Evolutionary conservation across 2,329 filamentous ascomycete species (phyloP).

Genomic region (Pseudonectria foliicola): DNA sequence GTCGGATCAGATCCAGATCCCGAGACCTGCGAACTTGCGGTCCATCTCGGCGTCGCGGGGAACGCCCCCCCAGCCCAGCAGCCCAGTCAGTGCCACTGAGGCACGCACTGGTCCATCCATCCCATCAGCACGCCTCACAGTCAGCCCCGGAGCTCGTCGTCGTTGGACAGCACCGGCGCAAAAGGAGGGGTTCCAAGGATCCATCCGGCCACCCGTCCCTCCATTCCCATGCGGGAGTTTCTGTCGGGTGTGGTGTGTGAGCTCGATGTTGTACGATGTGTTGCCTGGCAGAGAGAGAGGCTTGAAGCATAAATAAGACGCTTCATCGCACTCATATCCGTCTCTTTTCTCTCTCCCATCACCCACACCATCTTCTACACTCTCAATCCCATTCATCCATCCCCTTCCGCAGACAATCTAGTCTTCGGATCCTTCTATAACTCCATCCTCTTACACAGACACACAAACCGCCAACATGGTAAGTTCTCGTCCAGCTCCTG

Average conservation of each 20-base stretch:
- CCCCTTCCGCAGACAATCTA: not conserved
- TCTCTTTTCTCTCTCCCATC: slow-evolving; percentile 5
- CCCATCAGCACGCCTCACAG: too few species aligned
- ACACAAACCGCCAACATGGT: slow-evolving; percentile 23
- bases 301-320: slow-evolving; percentile 22
- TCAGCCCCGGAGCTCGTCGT: too few species aligned
- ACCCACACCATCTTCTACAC: slow-evolving; percentile 9
- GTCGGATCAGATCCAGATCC: too few species aligned
- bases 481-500: slow-evolving; percentile 7
- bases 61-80: too few species aligned
- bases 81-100: too few species aligned
- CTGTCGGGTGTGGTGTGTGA: not conserved
- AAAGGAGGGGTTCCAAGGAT: too few species aligned
- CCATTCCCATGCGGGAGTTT: too few species aligned
- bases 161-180: too few species aligned
- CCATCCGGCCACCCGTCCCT: too few species aligned
- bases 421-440: slow-evolving; percentile 4
- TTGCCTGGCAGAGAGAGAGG: slow-evolving; percentile 7
- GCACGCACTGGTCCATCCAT: too few species aligned
- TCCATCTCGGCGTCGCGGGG: too few species aligned
- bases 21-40: too few species aligned
- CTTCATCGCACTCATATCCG: slow-evolving; percentile 8
- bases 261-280: slow-evolving; percentile 8
- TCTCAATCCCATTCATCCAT: slow-evolving; percentile 1
- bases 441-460: slow-evolving; percentile 6